A percentile compares a stretch with the other conserved stretches of the same genome.
Conservation (phyloP, 768 basidiomycete genomes). For the Russula emetica region DNA sequence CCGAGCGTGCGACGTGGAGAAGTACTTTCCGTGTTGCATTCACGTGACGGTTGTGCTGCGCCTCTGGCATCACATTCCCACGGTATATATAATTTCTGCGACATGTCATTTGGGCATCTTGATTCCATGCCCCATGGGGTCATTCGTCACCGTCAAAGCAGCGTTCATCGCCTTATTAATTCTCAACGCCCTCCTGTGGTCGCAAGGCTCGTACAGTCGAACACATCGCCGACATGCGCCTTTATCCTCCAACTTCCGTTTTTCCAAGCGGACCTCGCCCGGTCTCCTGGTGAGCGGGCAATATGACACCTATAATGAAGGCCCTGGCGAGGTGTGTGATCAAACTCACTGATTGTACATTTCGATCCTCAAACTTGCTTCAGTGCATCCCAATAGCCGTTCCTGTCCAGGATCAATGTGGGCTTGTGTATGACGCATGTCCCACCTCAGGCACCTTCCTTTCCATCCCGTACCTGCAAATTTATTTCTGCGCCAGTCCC, state of each 20-base stretch:
- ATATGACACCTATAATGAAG: background rate
- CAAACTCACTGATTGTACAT: background rate
- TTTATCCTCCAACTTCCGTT: background rate
- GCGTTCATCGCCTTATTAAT: slow-evolving; percentile 51
- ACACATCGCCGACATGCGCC: slow-evolving; percentile 21
- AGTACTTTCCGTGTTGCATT: background rate
- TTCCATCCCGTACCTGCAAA: slow-evolving; percentile 60
- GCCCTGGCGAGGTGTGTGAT: slow-evolving; percentile 22
- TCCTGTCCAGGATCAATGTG: slow-evolving; percentile 55
- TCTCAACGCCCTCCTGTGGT: slow-evolving; percentile 62
- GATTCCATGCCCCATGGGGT: slow-evolving; percentile 30
- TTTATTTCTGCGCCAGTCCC: slow-evolving; percentile 64
- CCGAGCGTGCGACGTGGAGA: too few relatives aligned
- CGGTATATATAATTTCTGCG: background rate
- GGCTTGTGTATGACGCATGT: slow-evolving; percentile 57
- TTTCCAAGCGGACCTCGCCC: slow-evolving; percentile 14
- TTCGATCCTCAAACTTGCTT: slow-evolving; percentile 3
- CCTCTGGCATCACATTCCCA: slow-evolving; percentile 6
- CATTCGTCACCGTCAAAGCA: slow-evolving; percentile 43
- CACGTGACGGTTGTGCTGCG: background rate
- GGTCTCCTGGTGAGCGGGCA: slow-evolving; percentile 6
- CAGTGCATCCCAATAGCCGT: slow-evolving; percentile 66
- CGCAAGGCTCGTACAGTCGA: slow-evolving; percentile 37
- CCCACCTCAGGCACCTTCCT: slow-evolving; percentile 58
- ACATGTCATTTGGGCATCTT: background rate